phyloP scores from a whole-genome alignment of 441 rosid genomes.

The Manihot esculenta region DNA sequence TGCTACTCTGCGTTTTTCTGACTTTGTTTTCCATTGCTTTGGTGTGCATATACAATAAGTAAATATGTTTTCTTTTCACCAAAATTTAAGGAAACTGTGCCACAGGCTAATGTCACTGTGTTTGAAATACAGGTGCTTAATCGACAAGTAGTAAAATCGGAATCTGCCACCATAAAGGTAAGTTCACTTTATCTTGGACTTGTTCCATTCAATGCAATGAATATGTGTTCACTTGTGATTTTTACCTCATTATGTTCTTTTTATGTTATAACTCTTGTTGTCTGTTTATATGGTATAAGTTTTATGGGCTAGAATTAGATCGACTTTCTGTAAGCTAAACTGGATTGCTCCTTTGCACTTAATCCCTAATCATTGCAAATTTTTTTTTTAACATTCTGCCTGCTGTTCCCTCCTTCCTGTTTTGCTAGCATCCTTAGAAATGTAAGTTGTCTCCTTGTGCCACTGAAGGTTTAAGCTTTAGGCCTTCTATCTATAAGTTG shows the following conservation, averaged over 20 bases:
- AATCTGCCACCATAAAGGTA: slow-evolving; percentile 89
- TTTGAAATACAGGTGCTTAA: slow-evolving; percentile 52
- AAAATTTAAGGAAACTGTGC: slow-evolving; percentile 9
- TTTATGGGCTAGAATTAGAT: not conserved
- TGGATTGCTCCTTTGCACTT: not conserved
- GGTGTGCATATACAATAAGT: not conserved
- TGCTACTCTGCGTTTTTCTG: not conserved
- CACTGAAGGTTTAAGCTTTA: slow-evolving; percentile 1
- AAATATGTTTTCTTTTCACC: not conserved
- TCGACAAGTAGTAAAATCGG: slow-evolving; percentile 89
- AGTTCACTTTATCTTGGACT: slow-evolving; percentile 2
- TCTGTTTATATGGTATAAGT: not conserved
- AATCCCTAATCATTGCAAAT: not conserved
- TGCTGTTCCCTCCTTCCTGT: not conserved
- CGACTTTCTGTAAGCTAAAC: not conserved
- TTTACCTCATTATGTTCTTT: not conserved
- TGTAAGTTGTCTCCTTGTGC: not conserved
- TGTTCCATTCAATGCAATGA: not conserved
- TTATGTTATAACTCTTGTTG: not conserved
- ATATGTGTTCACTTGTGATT: not conserved
- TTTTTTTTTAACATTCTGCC: not conserved
- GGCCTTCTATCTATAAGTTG: not conserved
- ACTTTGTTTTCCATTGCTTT: not conserved
- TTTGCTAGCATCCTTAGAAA: not conserved
- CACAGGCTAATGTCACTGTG: not conserved